These are phyloP conservation scores for Tolypocladium guangdongense DNA, from an alignment of 2,329 filamentous ascomycete genomes.

Conservation along the genomic window DNA sequence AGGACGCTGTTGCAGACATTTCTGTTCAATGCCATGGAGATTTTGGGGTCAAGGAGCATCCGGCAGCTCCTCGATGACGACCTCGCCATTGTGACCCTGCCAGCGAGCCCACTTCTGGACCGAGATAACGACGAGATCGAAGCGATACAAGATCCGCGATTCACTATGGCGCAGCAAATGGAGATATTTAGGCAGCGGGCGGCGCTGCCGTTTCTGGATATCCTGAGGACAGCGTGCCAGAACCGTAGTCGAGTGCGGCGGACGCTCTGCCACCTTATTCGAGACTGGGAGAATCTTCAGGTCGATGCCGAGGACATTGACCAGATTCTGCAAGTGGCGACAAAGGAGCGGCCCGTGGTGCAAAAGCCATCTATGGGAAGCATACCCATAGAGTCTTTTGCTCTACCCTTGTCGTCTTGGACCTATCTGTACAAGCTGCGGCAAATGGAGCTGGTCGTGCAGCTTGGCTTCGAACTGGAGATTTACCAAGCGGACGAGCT, in stretches of 20 bases:
- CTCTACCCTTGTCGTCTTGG: conserved; percentile 77
- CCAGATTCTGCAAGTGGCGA: conserved; percentile 49
- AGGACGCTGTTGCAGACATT: conserved; percentile 69
- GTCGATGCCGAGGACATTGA: conserved; percentile 72
- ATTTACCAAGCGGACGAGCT: conserved; percentile 82
- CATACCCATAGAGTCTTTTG: conserved; percentile 42
- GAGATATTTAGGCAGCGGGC: conserved; percentile 53
- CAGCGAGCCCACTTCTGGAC: conserved; percentile 59
- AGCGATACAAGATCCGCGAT: conserved; percentile 59
- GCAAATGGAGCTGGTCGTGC: conserved; percentile 76
- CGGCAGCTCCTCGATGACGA: conserved; percentile 72
- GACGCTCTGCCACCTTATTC: conserved; percentile 73
- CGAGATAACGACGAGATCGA: conserved; percentile 68
- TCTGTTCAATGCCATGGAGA: conserved; percentile 60
- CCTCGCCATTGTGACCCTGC: conserved; percentile 65
- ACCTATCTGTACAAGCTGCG: conserved; percentile 81
- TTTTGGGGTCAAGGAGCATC: conserved; percentile 57
- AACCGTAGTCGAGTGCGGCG: conserved; percentile 85
- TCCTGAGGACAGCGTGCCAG: conserved; percentile 75
- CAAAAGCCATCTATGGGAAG: conserved; percentile 24
- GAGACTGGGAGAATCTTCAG: conserved; percentile 77
- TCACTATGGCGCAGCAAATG: conserved; percentile 62
- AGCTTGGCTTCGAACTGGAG: conserved; percentile 88
- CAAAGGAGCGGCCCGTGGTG: conserved; percentile 48
- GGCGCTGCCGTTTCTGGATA: conserved; percentile 66